A percentile compares a stretch with the other conserved stretches of the same genome.
phyloP scores from a whole-genome alignment of 345 rosid species.

The Gossypioides kirkii region DNA sequence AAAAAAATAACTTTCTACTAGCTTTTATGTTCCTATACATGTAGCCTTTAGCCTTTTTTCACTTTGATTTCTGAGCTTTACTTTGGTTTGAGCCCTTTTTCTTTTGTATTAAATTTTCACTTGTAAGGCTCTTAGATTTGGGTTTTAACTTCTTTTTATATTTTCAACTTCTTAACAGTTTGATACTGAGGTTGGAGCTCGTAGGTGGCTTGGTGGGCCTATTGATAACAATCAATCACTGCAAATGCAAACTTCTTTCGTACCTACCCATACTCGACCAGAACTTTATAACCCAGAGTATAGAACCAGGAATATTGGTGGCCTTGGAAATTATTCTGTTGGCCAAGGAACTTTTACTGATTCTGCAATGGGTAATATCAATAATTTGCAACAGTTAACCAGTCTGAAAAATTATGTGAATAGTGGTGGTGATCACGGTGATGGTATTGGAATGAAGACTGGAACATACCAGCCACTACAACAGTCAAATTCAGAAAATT shows the following conservation, averaged over 20 bases:
- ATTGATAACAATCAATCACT: constrained; percentile 28
- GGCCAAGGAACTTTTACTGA: constrained; percentile 33
- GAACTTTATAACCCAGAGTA: constrained; percentile 21
- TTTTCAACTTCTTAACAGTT: constrained; percentile 17
- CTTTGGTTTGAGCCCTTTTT: not conserved
- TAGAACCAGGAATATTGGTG: constrained; percentile 18
- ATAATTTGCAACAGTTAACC: constrained; percentile 30
- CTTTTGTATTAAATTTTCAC: not conserved
- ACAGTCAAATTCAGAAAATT: constrained; percentile 23
- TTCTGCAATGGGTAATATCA: constrained; percentile 24
- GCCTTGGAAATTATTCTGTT: constrained; percentile 15
- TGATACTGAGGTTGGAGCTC: constrained; percentile 23
- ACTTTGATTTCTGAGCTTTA: not conserved
- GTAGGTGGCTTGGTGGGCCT: constrained; percentile 23
- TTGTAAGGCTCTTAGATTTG: not conserved
- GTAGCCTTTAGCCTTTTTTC: not conserved
- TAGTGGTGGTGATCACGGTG: constrained; percentile 16
- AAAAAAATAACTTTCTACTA: not conserved
- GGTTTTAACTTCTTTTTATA: not conserved
- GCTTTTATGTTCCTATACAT: constrained; percentile 4
- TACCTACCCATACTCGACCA: constrained; percentile 22
- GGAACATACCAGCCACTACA: constrained; percentile 37
- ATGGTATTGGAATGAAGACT: constrained; percentile 51
- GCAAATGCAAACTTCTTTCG: constrained; percentile 36
- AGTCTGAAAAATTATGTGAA: constrained; percentile 29